Base-by-base conservation (phyloP, 768 basidiomycete genomes). In the Pulveroboletus sp. region DNA sequence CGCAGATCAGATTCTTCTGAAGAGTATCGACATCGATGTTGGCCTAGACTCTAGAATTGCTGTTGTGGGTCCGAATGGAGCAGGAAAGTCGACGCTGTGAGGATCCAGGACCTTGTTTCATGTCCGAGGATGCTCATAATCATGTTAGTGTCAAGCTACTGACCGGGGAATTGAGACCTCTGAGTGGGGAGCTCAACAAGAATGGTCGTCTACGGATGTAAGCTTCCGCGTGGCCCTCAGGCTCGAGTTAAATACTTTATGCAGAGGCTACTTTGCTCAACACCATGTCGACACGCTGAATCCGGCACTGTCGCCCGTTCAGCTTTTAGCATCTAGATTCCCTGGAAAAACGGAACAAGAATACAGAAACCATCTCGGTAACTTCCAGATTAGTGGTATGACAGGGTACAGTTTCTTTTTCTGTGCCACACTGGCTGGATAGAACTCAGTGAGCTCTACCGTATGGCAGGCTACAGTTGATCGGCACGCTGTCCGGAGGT, bases 371-470 rank as follows among this genome's bases (percentile, higher is more conserved):
- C 96, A 98, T 71, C 76, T 99, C 11, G 96, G 95, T 6, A 93
- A 94, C 51, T 96, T 98, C 74, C 94, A 96, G 60, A 95, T 97
- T 60, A 96, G 90, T 53, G 93, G 93, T 38, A 85, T 95, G 82
- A 95, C 93, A 2, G 89, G 90, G 89, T 87, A 44, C 33, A 73
- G 4, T n/a, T 61, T 30, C 50, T 27, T 21, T 30, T 36, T 39
- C 32, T 11, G 4, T 46, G 42, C 32, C 21, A 32, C 40, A 36
- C 32, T n/a, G 18, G 33, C 52, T 40, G 15, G 38, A 26, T 24
- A 13, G n/a, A 18, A 31, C 50, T 45, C 14, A 31, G 18, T 26
- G 35, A 9, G 24, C 26, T 27, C 33, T 27, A 44, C 4, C 6
- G 11, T 27, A 13, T 21, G 41, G 10, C 44, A 88, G 86, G 30